Conservation (phyloP, 2,329 filamentous ascomycete species). For the Tolypocladium paradoxum region DNA sequence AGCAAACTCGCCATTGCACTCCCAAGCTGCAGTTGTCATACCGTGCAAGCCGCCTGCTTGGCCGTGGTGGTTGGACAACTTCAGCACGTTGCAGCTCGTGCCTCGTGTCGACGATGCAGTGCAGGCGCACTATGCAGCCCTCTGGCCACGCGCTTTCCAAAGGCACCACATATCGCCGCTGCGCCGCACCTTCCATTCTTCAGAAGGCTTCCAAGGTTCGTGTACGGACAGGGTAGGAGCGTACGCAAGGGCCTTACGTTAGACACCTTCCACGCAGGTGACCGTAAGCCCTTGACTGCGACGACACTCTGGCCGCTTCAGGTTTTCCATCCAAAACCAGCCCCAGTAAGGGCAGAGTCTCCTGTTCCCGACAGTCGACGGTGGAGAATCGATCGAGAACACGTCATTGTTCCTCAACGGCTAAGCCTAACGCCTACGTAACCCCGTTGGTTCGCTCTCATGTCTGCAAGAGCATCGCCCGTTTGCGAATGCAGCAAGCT, state of each 20-base stretch:
- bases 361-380: too few relatives aligned
- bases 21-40: neutral
- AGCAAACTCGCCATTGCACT: neutral
- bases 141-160: neutral
- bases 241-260: neutral
- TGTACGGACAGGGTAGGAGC: neutral
- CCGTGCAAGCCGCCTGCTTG: neutral
- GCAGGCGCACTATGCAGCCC: neutral
- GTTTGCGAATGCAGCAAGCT: too few relatives aligned
- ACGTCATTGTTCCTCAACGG: too few relatives aligned
- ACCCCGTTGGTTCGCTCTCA: neutral
- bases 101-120: neutral
- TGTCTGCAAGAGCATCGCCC: too few relatives aligned
- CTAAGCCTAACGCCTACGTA: neutral
- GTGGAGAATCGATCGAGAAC: neutral
- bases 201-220: neutral
- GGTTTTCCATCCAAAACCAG: too few relatives aligned
- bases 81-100: neutral
- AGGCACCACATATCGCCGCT: neutral
- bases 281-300: too few relatives aligned
- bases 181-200: neutral
- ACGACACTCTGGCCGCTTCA: too few relatives aligned
- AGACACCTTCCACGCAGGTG: neutral
- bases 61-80: neutral
- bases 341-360: too few relatives aligned